Base-by-base conservation (phyloP, 305 asterid genomes). In the Caryopteris hybrid region DNA sequence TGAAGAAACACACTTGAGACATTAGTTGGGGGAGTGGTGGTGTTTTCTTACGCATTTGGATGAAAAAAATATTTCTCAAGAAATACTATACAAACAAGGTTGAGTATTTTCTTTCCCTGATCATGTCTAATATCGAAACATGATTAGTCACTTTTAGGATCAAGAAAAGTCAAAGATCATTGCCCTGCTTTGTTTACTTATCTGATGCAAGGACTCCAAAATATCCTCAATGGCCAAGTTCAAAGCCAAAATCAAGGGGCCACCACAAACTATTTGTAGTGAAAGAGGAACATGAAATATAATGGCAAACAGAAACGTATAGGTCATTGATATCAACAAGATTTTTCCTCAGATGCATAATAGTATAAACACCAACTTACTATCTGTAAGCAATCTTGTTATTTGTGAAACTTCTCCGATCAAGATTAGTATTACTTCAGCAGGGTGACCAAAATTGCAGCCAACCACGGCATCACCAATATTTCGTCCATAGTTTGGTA, bases 391-490 rank as follows among this genome's bases (percentile, higher is more conserved):
- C 68, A 81, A 75, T 59, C 79, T 79, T 39, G 93, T 83, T 70
- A 88, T 75, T 64, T 64, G 79, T 60, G 80, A 65, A 63, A 92
- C 77, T 78, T 91, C 98, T 69, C 83, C 95, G 21, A 74, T 77
- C 76, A 94, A 71, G 68, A 66, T 77, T 61, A 70, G 72, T 73
- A 89, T 80, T 71, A 94, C 77, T 79, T 87, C 97, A 78, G 89
- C 71, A 71, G 98, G 99, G 69, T 94, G 99, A 51, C 98, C 98
- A 80, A 83, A 78, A 75, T 81, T 76, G 80, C 99, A 94, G 76
- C 98, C 99, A 73, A 83, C 81, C 81, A 89, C 90, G 68, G 77
- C 85, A 71, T 86, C 83, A 43, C 78, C 80, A 71, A 71, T 59
- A 73, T 68, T 75, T 74, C 75, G 85, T 5, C 77, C 73, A 68